A percentile compares a stretch with the other conserved stretches of the same genome.
These are phyloP conservation scores for Boehmeria nivea DNA, from an alignment of 306 rosid genomes.

Conservation along the genomic window DNA sequence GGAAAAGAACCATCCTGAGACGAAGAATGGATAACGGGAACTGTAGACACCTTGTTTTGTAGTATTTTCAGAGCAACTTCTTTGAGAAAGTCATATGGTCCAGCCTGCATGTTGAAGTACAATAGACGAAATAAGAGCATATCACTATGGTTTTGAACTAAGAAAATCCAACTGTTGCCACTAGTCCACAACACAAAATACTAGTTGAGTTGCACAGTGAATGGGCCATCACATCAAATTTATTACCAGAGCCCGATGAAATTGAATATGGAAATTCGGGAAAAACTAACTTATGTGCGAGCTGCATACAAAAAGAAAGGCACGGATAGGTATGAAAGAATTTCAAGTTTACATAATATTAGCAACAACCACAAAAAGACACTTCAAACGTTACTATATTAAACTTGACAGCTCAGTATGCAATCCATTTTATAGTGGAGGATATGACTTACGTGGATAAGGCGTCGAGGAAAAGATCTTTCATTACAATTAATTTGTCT, in stretches of 20 bases:
- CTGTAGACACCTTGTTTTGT: slow-evolving; percentile 60
- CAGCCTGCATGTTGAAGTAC: slow-evolving; percentile 46
- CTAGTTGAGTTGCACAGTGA: too few species aligned
- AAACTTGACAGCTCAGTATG: background rate
- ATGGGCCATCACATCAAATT: too few species aligned
- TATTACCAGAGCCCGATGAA: background rate
- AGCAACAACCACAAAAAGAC: background rate
- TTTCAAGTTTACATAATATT: background rate
- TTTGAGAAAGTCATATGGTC: slow-evolving; percentile 64
- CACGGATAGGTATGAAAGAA: background rate
- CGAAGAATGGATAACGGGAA: slow-evolving; percentile 58
- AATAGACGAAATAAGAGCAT: slow-evolving; percentile 12
- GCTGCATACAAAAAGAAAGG: background rate
- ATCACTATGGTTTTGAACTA: background rate
- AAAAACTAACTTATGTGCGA: background rate
- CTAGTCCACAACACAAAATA: slow-evolving; percentile 5
- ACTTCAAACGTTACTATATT: background rate
- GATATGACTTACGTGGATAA: slow-evolving; percentile 57
- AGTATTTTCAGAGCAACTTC: slow-evolving; percentile 69
- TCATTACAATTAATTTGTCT: slow-evolving; percentile 45
- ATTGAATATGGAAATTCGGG: background rate
- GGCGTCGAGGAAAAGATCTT: slow-evolving; percentile 32
- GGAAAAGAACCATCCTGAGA: slow-evolving; percentile 56
- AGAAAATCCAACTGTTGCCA: slow-evolving; percentile 1
- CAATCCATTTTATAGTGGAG: background rate